Evolutionary conservation across 2,329 filamentous ascomycete species (phyloP).

Genomic region (Phymatotrichopsis omnivora): DNA sequence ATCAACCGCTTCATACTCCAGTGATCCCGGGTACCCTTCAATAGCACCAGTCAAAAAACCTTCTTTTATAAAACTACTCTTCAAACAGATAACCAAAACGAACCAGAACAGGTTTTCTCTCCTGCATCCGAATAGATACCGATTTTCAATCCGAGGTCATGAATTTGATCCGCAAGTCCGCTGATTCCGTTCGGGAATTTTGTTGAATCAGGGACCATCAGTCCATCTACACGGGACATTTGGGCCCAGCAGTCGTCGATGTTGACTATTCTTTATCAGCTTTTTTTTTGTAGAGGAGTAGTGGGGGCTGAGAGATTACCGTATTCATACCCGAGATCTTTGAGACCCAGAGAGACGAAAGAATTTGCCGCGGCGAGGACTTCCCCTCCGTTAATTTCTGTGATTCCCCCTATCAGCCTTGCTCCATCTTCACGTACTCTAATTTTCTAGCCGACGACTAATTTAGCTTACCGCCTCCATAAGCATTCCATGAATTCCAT

Average conservation of each 20-base stretch:
- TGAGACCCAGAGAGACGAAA: slow-evolving; percentile 43
- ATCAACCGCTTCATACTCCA: slow-evolving; percentile 49
- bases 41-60: not conserved
- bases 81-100: not conserved
- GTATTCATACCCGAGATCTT: slow-evolving; percentile 48
- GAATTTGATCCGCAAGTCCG: slow-evolving; percentile 45
- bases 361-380: slow-evolving; percentile 41
- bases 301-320: slow-evolving; percentile 38
- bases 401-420: too few relatives aligned
- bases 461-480: slow-evolving; percentile 35
- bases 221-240: slow-evolving; percentile 35
- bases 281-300: slow-evolving; percentile 41
- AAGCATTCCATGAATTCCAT: slow-evolving; percentile 47
- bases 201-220: slow-evolving; percentile 39
- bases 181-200: slow-evolving; percentile 53
- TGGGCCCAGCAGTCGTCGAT: slow-evolving; percentile 48
- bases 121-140: slow-evolving; percentile 53
- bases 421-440: too few relatives aligned
- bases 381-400: slow-evolving; percentile 42
- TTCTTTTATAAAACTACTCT: too few relatives aligned
- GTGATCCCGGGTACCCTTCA: slow-evolving; percentile 47
- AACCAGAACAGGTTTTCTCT: slow-evolving; percentile 41
- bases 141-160: slow-evolving; percentile 49
- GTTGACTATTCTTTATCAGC: slow-evolving; percentile 4
- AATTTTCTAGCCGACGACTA: too few relatives aligned